Evolutionary conservation across 768 basidiomycete species (phyloP), one percentile per base, ranked within the genome.

Genomic region (Lentinula detonsa): DNA sequence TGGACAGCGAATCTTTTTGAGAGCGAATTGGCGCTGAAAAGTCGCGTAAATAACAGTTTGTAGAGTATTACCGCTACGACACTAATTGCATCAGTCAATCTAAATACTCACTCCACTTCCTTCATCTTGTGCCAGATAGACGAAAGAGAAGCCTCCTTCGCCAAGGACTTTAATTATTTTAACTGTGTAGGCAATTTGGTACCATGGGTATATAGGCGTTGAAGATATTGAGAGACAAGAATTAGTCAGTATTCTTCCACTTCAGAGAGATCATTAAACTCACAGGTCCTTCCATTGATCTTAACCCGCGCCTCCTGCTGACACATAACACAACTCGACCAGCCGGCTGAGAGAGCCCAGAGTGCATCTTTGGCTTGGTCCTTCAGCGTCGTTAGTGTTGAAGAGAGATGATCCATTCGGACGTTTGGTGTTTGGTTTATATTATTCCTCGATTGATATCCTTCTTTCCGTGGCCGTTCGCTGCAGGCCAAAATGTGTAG

Each of bases 1-100:
- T 1, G 93, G 93, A 78, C 94, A 95, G 48, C 94, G 82, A 70
- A 97, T 95, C 76, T 97, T 98, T 80, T 99, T 99, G 64, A 99
- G 78, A 0, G 97, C 97, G 67, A 96, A 98, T 78, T 92, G 85
- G 64, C 95, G 83, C 84, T 94, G 73, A 31, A 52, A 39, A 18
- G 18, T 35, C 16, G 18, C 45, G 56, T 42, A n/a, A 55, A 16
- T 11, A 21, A 52, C 11, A 53, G 28, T 61, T 39, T 62, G 54
- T 55, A 61, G 45, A 34, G 4, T 18, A 16, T 28, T 28, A 4
- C 37, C 48, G 23, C 28, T 28, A 28, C 28, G 28, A 28, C 3
- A 28, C 28, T 28, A 28, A 28, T 28, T 28, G 28, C 28, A 28
- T 15, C 13, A 23, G 16, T 39, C 16, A 21, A 54, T 37, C 31